Percentiles rank a stretch among this genome's conserved stretches.
phyloP scores from a whole-genome alignment of 2,329 filamentous ascomycete species.

The Endothia cerciana region DNA sequence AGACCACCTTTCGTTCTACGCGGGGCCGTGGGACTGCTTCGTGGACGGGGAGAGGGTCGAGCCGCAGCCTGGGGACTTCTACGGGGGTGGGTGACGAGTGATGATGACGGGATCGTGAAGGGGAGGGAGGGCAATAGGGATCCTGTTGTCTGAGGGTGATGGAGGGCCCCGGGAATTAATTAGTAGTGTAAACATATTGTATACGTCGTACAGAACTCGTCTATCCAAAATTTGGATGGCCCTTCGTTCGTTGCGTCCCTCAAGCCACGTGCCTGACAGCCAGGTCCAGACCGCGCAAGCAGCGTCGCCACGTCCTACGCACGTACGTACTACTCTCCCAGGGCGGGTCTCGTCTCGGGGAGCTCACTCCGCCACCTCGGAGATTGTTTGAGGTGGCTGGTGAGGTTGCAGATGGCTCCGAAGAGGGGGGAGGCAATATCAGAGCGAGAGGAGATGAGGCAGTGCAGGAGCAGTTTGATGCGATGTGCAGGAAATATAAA shows the following conservation, averaged over 20 bases:
- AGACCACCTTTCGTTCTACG: constrained; percentile 63
- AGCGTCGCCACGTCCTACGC: not conserved
- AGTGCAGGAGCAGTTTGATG: not conserved
- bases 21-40: constrained; percentile 64
- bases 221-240: not conserved
- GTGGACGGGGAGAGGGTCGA: constrained; percentile 64
- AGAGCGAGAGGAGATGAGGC: not conserved
- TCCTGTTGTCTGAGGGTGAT: constrained; percentile 36
- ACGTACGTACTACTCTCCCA: not conserved
- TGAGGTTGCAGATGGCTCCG: not conserved
- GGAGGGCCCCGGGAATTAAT: not conserved
- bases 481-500: not conserved
- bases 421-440: not conserved
- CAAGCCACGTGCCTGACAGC: constrained; percentile 6
- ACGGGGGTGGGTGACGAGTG: constrained; percentile 67
- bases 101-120: constrained; percentile 58
- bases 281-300: constrained; percentile 10
- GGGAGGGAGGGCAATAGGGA: constrained; percentile 46
- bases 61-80: constrained; percentile 65
- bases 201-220: not conserved
- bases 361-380: not conserved
- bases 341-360: constrained; percentile 4
- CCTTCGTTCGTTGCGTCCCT: too few relatives aligned
- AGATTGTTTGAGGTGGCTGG: not conserved
- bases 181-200: not conserved